phyloP scores from a whole-genome alignment of 495 filamentous ascomycete species.

The Aspergillus olivimuriae region DNA sequence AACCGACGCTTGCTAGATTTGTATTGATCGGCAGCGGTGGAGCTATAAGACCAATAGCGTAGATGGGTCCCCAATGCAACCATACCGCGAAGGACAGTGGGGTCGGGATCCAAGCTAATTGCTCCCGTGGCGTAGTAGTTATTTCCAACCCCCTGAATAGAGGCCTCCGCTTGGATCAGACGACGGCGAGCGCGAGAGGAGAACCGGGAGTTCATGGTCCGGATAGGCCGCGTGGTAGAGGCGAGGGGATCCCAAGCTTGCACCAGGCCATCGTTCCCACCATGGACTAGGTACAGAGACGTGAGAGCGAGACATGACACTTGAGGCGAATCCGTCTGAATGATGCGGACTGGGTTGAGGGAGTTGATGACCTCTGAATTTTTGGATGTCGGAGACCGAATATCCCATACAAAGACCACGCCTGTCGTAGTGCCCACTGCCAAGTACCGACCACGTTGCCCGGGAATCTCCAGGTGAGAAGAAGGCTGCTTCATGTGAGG shows the following conservation, averaged over 20 bases:
- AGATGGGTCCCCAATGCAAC: constrained; percentile 82
- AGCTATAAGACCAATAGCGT: constrained; percentile 91
- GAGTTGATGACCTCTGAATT: constrained; percentile 45
- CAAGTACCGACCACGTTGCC: constrained; percentile 74
- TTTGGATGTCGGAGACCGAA: constrained; percentile 54
- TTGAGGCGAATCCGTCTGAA: constrained; percentile 86
- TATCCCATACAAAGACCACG: constrained; percentile 76
- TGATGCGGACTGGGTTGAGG: constrained; percentile 64
- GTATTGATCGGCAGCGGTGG: constrained; percentile 57
- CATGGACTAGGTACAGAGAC: constrained; percentile 83
- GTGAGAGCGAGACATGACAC: constrained; percentile 82
- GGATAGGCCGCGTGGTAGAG: constrained; percentile 70
- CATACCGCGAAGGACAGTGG: constrained; percentile 83
- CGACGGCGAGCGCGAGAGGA: constrained; percentile 71
- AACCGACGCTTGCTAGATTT: constrained; percentile 57
- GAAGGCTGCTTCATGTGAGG: constrained; percentile 40
- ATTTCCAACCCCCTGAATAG: constrained; percentile 56
- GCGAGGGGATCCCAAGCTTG: constrained; percentile 95
- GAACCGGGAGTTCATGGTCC: constrained; percentile 85
- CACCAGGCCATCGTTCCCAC: constrained; percentile 90
- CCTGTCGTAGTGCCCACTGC: constrained; percentile 79
- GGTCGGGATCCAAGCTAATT: constrained; percentile 81
- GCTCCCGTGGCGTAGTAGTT: constrained; percentile 81
- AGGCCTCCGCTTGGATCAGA: constrained; percentile 65
- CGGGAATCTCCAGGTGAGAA: constrained; percentile 57